Percentiles rank a stretch among this genome's conserved stretches.
Evolutionary conservation across 345 rosid genomes (phyloP).

Genomic region (Turritis glabra): DNA sequence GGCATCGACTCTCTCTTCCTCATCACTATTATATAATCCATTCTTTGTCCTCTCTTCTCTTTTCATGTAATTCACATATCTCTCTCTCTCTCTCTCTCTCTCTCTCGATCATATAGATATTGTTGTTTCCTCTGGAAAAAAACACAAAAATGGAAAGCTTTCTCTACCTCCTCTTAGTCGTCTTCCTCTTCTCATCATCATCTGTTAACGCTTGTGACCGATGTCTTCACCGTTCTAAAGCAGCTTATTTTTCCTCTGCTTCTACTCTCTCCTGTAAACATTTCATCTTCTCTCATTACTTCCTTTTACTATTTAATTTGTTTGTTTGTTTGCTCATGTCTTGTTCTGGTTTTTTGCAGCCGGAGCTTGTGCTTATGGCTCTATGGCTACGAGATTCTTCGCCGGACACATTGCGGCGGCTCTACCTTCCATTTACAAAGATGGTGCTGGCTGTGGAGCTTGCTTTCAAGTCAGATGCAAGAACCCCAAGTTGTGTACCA

Average conservation of each 20-base stretch:
- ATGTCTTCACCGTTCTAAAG: constrained; percentile 71
- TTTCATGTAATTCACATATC: not conserved
- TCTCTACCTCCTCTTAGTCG: constrained; percentile 18
- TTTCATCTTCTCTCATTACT: not conserved
- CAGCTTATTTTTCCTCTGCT: constrained; percentile 62
- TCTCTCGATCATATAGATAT: not conserved
- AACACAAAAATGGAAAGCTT: constrained; percentile 36
- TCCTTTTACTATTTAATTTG: not conserved
- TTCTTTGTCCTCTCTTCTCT: constrained; percentile 4
- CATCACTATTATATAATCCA: constrained; percentile 1
- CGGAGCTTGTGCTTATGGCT: constrained; percentile 86
- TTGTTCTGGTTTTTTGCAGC: constrained; percentile 46
- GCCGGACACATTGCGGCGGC: constrained; percentile 73
- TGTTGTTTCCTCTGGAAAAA: not conserved
- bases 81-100: not conserved
- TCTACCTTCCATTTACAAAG: constrained; percentile 65
- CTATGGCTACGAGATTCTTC: constrained; percentile 59
- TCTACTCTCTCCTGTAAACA: constrained; percentile 69
- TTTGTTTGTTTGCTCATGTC: constrained; percentile 24
- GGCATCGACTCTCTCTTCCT: not conserved
- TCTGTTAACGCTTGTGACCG: constrained; percentile 71
- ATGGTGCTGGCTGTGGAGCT: constrained; percentile 87
- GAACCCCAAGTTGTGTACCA: constrained; percentile 52
- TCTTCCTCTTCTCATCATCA: constrained; percentile 40
- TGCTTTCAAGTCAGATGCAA: constrained; percentile 92